Base-by-base conservation (phyloP, 371 early-diverging fungal genomes). In the Actinomucor elegans region DNA sequence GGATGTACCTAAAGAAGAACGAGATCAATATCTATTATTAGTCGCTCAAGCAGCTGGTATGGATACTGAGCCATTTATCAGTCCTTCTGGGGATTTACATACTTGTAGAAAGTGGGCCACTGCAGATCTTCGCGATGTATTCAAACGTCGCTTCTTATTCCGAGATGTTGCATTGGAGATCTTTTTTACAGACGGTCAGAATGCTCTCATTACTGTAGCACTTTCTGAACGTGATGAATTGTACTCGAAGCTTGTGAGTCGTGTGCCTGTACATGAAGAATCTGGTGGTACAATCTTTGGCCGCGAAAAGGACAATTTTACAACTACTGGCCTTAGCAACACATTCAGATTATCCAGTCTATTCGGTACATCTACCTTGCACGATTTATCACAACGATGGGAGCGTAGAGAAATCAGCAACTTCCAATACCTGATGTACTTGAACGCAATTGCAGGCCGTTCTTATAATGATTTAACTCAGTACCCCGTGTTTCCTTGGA, bases 361-460 rank as follows among this genome's bases (percentile, higher is more conserved):
- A n/a, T 86, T 86, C 61, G 86, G 86, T 5, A 84, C 80, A 8
- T 84, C 88, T 3, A 84, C 85, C 1, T 67, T 91, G 21, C 72
- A 72, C 5, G 88, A 86, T 29, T 64, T 91, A 45, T 87, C 89
- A 0, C 72, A 75, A 38, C 71, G 79, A 36, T 94, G 94, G 94
- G 80, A 81, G 37, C 74, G 74, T 21, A 76, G 86, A 17, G 90
- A 92, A 61, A 88, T 94, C 12, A 85, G 86, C 28, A 94, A 93
- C 59, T 94, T 90, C 60, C 91, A 91, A 62, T 94, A 94, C 48
- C 56, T 94, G 21, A 92, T 94, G 91, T 85, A 88, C 48, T 71
- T 94, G 17, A 94, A 94, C 64, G 91, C 90, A 0, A 77, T 91
- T 48, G 88, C 92, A 28, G 92, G 88, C n/a, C 68, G 88, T 43